Conservation (phyloP, 257 asterid species). For the Nicotiana benthamiana region DNA sequence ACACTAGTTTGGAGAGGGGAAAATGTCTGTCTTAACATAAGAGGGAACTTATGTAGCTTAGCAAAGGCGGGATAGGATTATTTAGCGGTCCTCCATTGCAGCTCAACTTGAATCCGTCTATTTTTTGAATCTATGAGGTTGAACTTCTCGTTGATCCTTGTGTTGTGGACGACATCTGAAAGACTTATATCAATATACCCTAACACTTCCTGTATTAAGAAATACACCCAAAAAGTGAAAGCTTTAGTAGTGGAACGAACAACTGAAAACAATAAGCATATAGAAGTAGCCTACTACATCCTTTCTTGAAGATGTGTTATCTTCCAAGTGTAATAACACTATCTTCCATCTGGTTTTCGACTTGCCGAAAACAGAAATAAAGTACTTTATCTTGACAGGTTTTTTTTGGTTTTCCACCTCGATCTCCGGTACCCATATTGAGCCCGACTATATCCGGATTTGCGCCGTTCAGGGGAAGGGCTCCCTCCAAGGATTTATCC, state of each 20-base stretch:
- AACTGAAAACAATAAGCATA: neutral
- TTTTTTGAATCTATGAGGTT: slow-evolving; percentile 59
- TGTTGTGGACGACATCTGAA: slow-evolving; percentile 48
- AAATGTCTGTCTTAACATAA: neutral
- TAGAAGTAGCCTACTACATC: neutral
- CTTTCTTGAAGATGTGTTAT: neutral
- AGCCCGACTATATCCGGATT: no score
- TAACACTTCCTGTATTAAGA: slow-evolving; percentile 39
- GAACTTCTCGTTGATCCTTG: slow-evolving; percentile 49
- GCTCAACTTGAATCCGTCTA: slow-evolving; percentile 48
- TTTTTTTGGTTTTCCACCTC: no score
- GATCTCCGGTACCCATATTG: no score
- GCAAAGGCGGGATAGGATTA: neutral
- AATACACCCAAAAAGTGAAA: neutral
- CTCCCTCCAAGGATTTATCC: no score
- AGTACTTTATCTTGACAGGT: no score
- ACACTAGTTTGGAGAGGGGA: neutral
- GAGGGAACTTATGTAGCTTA: neutral
- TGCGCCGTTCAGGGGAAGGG: no score
- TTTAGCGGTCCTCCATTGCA: slow-evolving; percentile 44
- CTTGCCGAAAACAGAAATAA: neutral
- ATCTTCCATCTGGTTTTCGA: neutral
- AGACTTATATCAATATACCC: slow-evolving; percentile 45
- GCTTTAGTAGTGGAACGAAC: neutral
- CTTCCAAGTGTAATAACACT: neutral